These are phyloP conservation scores for Amanita exitialis DNA, from an alignment of 768 basidiomycete genomes.

Conservation along the genomic window DNA sequence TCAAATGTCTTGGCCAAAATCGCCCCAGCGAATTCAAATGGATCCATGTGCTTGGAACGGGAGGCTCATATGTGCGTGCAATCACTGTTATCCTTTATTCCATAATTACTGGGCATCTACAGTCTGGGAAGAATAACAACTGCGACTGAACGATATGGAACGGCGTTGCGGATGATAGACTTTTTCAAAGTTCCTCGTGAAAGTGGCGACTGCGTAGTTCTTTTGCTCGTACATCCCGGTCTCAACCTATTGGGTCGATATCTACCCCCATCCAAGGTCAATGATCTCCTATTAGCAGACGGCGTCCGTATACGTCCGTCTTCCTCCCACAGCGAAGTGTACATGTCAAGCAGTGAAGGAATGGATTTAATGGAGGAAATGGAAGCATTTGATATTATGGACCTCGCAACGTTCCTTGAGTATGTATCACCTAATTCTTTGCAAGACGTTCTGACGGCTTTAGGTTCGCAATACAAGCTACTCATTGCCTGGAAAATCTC, in stretches of 20 bases:
- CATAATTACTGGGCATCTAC: not conserved
- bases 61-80: slow-evolving; percentile 60
- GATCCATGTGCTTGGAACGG: slow-evolving; percentile 60
- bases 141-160: slow-evolving; percentile 40
- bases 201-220: slow-evolving; percentile 58
- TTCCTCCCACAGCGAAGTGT: slow-evolving; percentile 36
- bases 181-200: slow-evolving; percentile 57
- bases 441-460: not conserved
- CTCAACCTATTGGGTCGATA: slow-evolving; percentile 62
- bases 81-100: not conserved
- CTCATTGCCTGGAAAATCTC: slow-evolving; percentile 58
- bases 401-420: slow-evolving; percentile 70
- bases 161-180: slow-evolving; percentile 49
- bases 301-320: slow-evolving; percentile 29
- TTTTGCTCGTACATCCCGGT: slow-evolving; percentile 65
- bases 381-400: slow-evolving; percentile 63
- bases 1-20: slow-evolving; percentile 65
- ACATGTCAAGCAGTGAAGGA: slow-evolving; percentile 40
- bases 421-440: slow-evolving; percentile 19
- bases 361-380: slow-evolving; percentile 37
- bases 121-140: slow-evolving; percentile 43
- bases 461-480: slow-evolving; percentile 65
- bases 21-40: slow-evolving; percentile 62
- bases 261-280: slow-evolving; percentile 55
- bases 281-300: slow-evolving; percentile 57